Percentiles rank a stretch among this genome's conserved stretches.
Conservation (phyloP, 192 early-diverging fungal genomes). For the Dissophora ornata region DNA sequence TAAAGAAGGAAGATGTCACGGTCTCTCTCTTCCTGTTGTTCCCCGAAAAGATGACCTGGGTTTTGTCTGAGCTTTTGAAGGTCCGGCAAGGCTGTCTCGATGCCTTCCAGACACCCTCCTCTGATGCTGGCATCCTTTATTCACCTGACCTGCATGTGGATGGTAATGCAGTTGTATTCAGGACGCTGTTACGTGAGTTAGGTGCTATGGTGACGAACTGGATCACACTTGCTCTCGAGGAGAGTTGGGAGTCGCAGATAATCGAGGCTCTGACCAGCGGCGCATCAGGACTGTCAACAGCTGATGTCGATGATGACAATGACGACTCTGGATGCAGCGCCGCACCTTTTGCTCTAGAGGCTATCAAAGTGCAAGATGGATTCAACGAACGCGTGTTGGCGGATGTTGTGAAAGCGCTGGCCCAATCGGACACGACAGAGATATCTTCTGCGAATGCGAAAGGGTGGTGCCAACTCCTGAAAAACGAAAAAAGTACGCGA, state of each 20-base stretch:
- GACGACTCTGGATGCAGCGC: conserved; percentile 28
- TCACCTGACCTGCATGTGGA: conserved; percentile 40
- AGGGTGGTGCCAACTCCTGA: conserved; percentile 37
- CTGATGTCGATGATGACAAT: conserved; percentile 7
- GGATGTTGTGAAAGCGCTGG: conserved; percentile 28
- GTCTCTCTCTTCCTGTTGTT: conserved; percentile 36
- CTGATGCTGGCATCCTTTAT: conserved; percentile 39
- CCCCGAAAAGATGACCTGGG: conserved; percentile 49
- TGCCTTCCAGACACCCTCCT: conserved; percentile 42
- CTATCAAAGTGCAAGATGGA: conserved; percentile 31
- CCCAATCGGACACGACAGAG: conserved; percentile 12
- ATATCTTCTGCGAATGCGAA: conserved; percentile 28
- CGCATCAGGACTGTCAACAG: neutral
- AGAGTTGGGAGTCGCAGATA: conserved; percentile 32
- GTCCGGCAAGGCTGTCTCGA: conserved; percentile 48
- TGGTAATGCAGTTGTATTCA: conserved; percentile 45
- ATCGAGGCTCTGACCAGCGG: conserved; percentile 20
- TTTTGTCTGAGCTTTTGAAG: conserved; percentile 43
- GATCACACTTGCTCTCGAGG: conserved; percentile 28
- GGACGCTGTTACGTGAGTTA: conserved; percentile 39
- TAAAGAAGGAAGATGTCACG: conserved; percentile 40
- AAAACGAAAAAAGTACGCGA: conserved; percentile 44
- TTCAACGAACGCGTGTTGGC: conserved; percentile 38
- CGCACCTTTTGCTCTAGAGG: conserved; percentile 23
- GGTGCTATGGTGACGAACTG: conserved; percentile 24